Evolutionary conservation across 805 yeast genomes (phyloP), one percentile per base, ranked within the genome.

Genomic region (Spathaspora boniae): DNA sequence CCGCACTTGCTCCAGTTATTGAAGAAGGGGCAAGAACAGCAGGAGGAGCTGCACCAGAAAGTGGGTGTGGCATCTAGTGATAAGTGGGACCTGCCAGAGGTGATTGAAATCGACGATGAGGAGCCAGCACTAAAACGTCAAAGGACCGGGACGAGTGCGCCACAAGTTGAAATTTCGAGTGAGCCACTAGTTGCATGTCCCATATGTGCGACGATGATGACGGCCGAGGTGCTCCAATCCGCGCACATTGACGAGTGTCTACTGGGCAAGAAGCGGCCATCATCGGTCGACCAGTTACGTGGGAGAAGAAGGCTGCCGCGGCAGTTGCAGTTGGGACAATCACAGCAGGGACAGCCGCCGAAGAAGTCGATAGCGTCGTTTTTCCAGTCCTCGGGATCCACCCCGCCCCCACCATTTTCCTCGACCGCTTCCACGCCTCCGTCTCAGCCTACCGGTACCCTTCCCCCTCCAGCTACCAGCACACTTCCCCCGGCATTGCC

Each of bases 241-340:
- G 51, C 64, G 1, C 93, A 84, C 51, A 64, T 84, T 8, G 87
- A 80, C 49, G 64, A 64, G 34, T 84, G 94, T 48, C 53, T 82
- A 19, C 50, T 48, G 9, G 67, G 66, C 5, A 54, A 50, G 23
- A 34, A 28, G 6, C 31, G 27, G 28, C 29, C 15, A 26, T 11
- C 7, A 26, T n/a, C n/a, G n/a, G n/a, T n/a, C n/a, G n/a, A n/a
- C n/a, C n/a, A n/a, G n/a, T n/a, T n/a, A n/a, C n/a, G n/a, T n/a
- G n/a, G 20, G 31, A 26, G 9, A 16, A 14, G 16, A 11, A 12
- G 5, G 23, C 14, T 19, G 9, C 31, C 12, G n/a, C 20, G 15
- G 20, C 30, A 23, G 29, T 25, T 24, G 29, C 28, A 4, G 26
- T 26, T 8, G 19, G 33, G 21, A 15, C 16, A 11, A 32, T 29